A percentile compares a stretch with the other conserved stretches of the same genome.
Conservation (phyloP, 768 basidiomycete species). For the Strobilomyces confusus region DNA sequence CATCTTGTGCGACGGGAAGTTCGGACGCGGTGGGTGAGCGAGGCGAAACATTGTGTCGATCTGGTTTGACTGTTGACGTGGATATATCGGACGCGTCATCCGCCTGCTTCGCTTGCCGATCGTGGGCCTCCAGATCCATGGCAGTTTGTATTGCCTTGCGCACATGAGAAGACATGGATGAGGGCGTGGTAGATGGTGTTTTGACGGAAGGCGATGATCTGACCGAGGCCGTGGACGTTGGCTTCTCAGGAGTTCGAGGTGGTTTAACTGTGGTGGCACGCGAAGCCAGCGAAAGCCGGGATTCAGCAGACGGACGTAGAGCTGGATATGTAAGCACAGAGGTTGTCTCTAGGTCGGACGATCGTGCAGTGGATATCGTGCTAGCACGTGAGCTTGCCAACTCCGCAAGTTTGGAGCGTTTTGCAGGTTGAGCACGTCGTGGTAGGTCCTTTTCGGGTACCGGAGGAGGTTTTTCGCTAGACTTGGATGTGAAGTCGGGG, state of each 20-base stretch:
- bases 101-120: slow-evolving; percentile 26
- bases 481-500: slow-evolving; percentile 49
- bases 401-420: slow-evolving; percentile 65
- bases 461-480: slow-evolving; percentile 30
- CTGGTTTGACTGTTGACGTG: slow-evolving; percentile 21
- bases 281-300: slow-evolving; percentile 35
- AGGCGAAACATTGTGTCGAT: slow-evolving; percentile 18
- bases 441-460: slow-evolving; percentile 21
- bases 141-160: slow-evolving; percentile 67
- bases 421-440: slow-evolving; percentile 26
- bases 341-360: slow-evolving; percentile 50
- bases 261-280: slow-evolving; percentile 18
- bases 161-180: slow-evolving; percentile 58
- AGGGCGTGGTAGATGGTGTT: slow-evolving; percentile 31
- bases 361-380: slow-evolving; percentile 47
- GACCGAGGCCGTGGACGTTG: slow-evolving; percentile 14
- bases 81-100: slow-evolving; percentile 18
- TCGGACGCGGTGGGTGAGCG: slow-evolving; percentile 19
- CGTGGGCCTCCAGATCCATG: slow-evolving; percentile 55
- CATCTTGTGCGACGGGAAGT: slow-evolving; percentile 8
- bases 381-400: slow-evolving; percentile 64
- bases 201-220: slow-evolving; percentile 25
- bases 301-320: slow-evolving; percentile 64
- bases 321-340: slow-evolving; percentile 71
- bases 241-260: slow-evolving; percentile 21